Conservation (phyloP, 495 filamentous ascomycete genomes). For the Daldinia caldariorum region DNA sequence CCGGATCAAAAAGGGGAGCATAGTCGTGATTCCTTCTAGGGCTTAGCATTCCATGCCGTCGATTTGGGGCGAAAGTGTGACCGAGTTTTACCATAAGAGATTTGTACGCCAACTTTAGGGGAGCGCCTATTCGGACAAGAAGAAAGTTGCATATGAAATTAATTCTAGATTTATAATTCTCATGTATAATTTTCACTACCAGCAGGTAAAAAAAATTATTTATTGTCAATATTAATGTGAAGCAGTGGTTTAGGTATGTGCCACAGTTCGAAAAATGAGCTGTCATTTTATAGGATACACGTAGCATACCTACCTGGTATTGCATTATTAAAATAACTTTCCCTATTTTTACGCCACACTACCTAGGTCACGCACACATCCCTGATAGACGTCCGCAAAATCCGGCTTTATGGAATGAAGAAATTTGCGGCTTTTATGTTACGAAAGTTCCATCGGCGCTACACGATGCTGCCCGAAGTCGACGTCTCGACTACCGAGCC, state of each 20-base stretch:
- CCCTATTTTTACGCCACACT: too few species aligned
- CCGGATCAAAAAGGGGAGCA: not conserved
- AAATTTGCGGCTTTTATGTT: not conserved
- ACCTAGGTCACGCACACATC: too few species aligned
- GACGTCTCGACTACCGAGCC: constrained; percentile 3
- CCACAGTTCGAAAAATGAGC: not conserved
- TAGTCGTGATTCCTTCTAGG: not conserved
- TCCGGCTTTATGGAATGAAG: not conserved
- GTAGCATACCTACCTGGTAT: too few species aligned
- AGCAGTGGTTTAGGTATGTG: too few species aligned
- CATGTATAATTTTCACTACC: too few species aligned
- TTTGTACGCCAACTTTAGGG: not conserved
- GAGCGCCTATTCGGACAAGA: too few species aligned
- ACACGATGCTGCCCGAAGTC: constrained; percentile 24
- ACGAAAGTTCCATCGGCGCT: constrained; percentile 5
- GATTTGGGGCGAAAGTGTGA: not conserved
- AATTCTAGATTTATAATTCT: too few species aligned
- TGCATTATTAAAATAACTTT: too few species aligned
- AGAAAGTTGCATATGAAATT: too few species aligned
- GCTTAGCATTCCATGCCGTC: not conserved
- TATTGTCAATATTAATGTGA: too few species aligned
- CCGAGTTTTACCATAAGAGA: not conserved
- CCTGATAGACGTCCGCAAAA: too few species aligned
- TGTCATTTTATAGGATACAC: not conserved
- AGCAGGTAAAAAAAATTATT: too few species aligned